Conservation (phyloP, 768 basidiomycete species). For the Filobasidium floriforme region DNA sequence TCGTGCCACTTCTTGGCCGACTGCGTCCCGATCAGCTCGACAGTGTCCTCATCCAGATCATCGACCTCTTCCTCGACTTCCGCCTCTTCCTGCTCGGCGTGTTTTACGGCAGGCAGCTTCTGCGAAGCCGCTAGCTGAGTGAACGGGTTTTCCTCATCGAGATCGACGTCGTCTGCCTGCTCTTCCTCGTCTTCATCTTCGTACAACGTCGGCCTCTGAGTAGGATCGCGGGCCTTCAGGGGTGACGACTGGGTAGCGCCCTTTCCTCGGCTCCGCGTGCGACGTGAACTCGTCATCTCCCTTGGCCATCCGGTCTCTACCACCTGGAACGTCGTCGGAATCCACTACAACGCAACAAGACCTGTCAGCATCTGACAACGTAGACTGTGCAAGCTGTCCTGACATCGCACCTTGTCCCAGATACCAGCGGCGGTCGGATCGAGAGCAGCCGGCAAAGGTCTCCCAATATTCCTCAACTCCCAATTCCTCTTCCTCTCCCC, state of each 20-base stretch:
- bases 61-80: conserved; percentile 4
- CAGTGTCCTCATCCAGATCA: conserved; percentile 11
- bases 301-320: conserved; percentile 69
- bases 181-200: conserved; percentile 22
- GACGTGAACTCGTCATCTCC: conserved; percentile 7
- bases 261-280: background rate
- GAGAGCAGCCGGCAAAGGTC: conserved; percentile 9
- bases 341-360: conserved; percentile 46
- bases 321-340: conserved; percentile 85
- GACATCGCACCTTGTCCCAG: conserved; percentile 30
- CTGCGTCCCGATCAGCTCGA: conserved; percentile 17
- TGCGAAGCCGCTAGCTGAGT: conserved; percentile 27
- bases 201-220: conserved; percentile 4
- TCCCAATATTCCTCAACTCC: conserved; percentile 32
- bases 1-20: conserved; percentile 10
- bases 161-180: conserved; percentile 28
- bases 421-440: conserved; percentile 6
- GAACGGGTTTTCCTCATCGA: conserved; percentile 49
- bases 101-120: conserved; percentile 25
- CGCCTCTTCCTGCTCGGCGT: conserved; percentile 29
- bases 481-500: conserved; percentile 24
- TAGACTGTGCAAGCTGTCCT: background rate
- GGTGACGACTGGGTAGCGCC: conserved; percentile 11
- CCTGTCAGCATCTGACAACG: background rate
- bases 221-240: conserved; percentile 12